Evolutionary conservation across 495 filamentous ascomycete species (phyloP), one percentile per base, ranked within the genome.

Genomic region (Xylaria sp.): DNA sequence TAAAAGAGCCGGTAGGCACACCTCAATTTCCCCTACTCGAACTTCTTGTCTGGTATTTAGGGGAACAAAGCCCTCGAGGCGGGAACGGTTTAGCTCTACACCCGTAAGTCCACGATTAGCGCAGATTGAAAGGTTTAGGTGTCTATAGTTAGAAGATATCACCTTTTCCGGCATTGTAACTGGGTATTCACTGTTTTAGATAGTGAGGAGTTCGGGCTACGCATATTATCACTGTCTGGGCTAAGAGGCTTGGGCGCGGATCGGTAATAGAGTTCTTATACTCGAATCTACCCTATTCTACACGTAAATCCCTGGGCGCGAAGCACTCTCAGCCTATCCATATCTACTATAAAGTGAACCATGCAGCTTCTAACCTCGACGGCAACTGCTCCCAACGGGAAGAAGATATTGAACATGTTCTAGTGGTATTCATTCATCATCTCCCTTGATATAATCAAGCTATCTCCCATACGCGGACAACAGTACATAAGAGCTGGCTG

Each of bases 391-490:
- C 52, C 6, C 15, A 55, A 29, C 12, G 14, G 26, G 5, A 52
- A 14, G 24, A 24, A 5, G 24, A 55, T 31, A 31, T 24, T 29
- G 24, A 11, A 29, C 24, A 53, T 55, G 26, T 55, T 31, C 26
- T 26, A 17, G 26, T 5, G 24, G 24, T 55, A 55, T 55, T 55
- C 52, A 31, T 55, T 31, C 52, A 6, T 31, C 26, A 5, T 55
- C 24, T 53, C 24, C 5, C 24, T 55, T 31, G 26, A 17, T 14
- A 5, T 55, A 1, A 31, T 55, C 26, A 55, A 31, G 24, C 33
- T 35, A 59, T 59, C 19, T 37, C 57, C 33, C 9, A 21, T 37
- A 21, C 57, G 57, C n/a, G 57, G n/a, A 59, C 57, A 59, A n/a
- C 19, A 21, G 29, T 59, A 33, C 19, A 40, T 40, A 21, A n/a